Percentiles rank a stretch among this genome's conserved stretches.
phyloP scores from a whole-genome alignment of 2,329 filamentous ascomycete species.

The Pseudogymnoascus sp. region DNA sequence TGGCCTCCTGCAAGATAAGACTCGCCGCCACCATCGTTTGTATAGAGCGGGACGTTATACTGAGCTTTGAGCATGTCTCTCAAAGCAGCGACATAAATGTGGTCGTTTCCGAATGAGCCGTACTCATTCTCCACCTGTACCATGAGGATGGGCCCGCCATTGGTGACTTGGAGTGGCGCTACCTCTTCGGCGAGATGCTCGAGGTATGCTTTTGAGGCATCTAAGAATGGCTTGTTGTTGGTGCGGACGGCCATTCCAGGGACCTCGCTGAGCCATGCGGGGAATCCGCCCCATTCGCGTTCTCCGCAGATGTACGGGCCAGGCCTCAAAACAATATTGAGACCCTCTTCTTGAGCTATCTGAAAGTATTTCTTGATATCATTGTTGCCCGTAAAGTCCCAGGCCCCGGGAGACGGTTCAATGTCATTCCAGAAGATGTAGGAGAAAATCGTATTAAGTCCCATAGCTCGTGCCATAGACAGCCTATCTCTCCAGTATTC shows the following conservation, averaged over 20 bases:
- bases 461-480: conserved; percentile 38
- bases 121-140: conserved; percentile 47
- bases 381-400: conserved; percentile 34
- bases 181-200: conserved; percentile 36
- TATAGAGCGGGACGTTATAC: conserved; percentile 40
- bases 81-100: conserved; percentile 35
- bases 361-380: conserved; percentile 42
- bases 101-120: conserved; percentile 39
- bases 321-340: conserved; percentile 40
- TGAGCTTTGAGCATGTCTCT: conserved; percentile 34
- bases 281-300: conserved; percentile 37
- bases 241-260: conserved; percentile 34
- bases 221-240: conserved; percentile 34
- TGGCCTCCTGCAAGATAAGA: conserved; percentile 36
- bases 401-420: conserved; percentile 34
- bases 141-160: conserved; percentile 39
- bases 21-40: conserved; percentile 40
- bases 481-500: conserved; percentile 40
- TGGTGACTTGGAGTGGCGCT: conserved; percentile 36
- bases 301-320: conserved; percentile 44
- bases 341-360: conserved; percentile 37
- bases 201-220: conserved; percentile 39
- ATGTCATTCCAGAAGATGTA: conserved; percentile 45
- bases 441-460: conserved; percentile 42
- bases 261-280: conserved; percentile 35